A percentile compares a stretch with the other conserved stretches of the same genome.
These are phyloP conservation scores for Escallonia rubra DNA, from an alignment of 129 eudicot genomes.

Conservation along the genomic window DNA sequence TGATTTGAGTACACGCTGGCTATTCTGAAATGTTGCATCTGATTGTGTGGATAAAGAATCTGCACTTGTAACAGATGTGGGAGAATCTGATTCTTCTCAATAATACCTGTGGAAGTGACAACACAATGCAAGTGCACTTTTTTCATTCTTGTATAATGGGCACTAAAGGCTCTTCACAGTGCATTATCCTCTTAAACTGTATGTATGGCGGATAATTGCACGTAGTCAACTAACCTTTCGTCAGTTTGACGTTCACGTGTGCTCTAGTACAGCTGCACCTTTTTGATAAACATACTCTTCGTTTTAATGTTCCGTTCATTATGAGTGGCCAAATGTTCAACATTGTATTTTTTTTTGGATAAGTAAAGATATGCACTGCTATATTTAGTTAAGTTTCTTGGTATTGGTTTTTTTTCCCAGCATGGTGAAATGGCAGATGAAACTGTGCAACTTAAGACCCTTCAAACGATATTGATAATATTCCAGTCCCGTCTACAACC, in stretches of 20 bases:
- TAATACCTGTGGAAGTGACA: background rate
- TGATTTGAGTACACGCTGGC: background rate
- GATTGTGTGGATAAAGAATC: background rate
- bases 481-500: slow-evolving; percentile 93
- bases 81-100: background rate
- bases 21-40: background rate
- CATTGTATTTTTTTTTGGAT: background rate
- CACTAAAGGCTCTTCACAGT: no score
- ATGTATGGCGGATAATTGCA: background rate
- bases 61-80: background rate
- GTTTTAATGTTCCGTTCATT: background rate
- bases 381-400: no score
- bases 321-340: background rate
- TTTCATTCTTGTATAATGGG: no score
- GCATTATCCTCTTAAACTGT: no score
- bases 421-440: slow-evolving; percentile 98
- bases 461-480: slow-evolving; percentile 87
- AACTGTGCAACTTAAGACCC: slow-evolving; percentile 84
- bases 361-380: background rate
- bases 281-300: background rate
- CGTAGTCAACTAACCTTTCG: background rate
- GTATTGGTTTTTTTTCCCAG: slow-evolving; percentile 35
- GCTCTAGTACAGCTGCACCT: background rate
- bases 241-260: background rate
- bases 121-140: no score